These are phyloP conservation scores for Jaenimonas drosophilae DNA, from an alignment of 208 protist genomes.

Conservation along the genomic window DNA sequence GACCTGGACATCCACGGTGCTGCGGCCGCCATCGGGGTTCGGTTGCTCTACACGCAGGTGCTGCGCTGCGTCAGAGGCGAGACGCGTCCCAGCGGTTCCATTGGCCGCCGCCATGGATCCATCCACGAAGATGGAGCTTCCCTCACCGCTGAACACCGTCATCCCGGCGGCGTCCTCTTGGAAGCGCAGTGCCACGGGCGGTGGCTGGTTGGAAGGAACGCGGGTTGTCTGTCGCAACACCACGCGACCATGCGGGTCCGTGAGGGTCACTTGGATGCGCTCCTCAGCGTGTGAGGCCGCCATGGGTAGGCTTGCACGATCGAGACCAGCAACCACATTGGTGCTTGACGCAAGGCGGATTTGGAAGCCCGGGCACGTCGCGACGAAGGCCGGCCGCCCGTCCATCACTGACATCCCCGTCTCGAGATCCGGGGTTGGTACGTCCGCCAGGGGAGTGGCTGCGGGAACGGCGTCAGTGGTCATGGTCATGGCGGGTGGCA, in stretches of 20 bases:
- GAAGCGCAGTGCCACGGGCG: slow-evolving; percentile 15
- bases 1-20: neutral
- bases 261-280: slow-evolving; percentile 34
- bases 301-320: slow-evolving; percentile 24
- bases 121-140: slow-evolving; percentile 11
- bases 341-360: slow-evolving; percentile 57
- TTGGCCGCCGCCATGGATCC: neutral
- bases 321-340: slow-evolving; percentile 37
- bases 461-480: neutral
- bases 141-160: neutral
- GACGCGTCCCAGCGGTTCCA: neutral
- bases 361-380: slow-evolving; percentile 20
- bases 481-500: neutral
- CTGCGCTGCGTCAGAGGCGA: slow-evolving; percentile 1
- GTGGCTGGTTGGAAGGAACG: slow-evolving; percentile 29
- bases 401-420: neutral
- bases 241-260: slow-evolving; percentile 16
- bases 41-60: neutral
- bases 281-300: slow-evolving; percentile 35
- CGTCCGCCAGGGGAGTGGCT: neutral
- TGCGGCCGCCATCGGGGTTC: neutral
- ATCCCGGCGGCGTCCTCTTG: slow-evolving; percentile 12
- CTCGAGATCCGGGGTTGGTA: slow-evolving; percentile 1
- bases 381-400: slow-evolving; percentile 23
- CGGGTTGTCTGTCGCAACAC: slow-evolving; percentile 42